Evolutionary conservation across 805 yeast species (phyloP).

Genomic region (Saturnispora besseyi): DNA sequence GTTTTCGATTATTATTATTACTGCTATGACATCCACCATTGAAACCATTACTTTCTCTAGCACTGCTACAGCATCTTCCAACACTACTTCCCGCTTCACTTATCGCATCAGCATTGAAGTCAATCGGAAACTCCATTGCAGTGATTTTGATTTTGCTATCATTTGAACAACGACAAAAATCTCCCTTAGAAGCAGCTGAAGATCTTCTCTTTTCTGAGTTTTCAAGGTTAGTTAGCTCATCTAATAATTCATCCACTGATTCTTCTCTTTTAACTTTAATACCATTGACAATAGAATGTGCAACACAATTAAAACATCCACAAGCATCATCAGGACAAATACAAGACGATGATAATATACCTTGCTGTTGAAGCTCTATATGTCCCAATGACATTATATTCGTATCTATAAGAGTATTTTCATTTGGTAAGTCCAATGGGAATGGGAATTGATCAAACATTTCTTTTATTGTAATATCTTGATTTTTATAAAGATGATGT

Average conservation of each 20-base stretch:
- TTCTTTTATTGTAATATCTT: slow-evolving; percentile 10
- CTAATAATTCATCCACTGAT: neutral
- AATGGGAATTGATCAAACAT: slow-evolving; percentile 15
- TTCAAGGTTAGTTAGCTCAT: neutral
- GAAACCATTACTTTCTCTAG: no score
- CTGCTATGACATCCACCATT: no score
- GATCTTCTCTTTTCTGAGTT: neutral
- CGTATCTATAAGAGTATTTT: neutral
- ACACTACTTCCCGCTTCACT: neutral
- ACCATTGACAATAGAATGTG: slow-evolving; percentile 28
- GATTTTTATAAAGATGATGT: slow-evolving; percentile 16
- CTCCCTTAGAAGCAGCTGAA: neutral
- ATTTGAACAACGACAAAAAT: neutral
- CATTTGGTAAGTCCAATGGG: slow-evolving; percentile 1
- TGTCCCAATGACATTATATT: slow-evolving; percentile 18
- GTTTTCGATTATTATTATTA: neutral
- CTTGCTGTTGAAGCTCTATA: slow-evolving; percentile 18
- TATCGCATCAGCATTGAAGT: neutral
- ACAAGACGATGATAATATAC: slow-evolving; percentile 15
- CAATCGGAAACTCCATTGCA: slow-evolving; percentile 1
- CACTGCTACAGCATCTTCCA: neutral
- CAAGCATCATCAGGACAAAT: slow-evolving; percentile 27
- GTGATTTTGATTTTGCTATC: neutral
- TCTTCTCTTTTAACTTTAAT: slow-evolving; percentile 12
- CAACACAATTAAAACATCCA: slow-evolving; percentile 27